phyloP scores from a whole-genome alignment of 1,284 basidiomycete species.

The Marasmius fiardii region DNA sequence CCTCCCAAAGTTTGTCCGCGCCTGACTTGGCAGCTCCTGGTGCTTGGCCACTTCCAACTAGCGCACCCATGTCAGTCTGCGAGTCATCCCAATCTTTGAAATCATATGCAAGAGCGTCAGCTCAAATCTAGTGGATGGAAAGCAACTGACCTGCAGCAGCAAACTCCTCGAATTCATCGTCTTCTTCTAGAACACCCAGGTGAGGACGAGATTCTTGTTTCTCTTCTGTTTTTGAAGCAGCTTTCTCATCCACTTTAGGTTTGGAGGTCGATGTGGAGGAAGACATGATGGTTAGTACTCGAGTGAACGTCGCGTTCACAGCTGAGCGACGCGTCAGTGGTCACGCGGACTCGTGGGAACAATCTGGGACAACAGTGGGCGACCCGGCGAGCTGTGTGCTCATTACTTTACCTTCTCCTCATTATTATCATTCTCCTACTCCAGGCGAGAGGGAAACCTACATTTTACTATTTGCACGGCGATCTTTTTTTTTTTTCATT shows the following conservation, averaged over 20 bases:
- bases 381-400: not conserved
- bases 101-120: not conserved
- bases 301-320: not conserved
- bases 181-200: conserved; percentile 77
- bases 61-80: conserved; percentile 41
- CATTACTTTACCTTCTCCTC: not conserved
- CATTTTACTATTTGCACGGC: not conserved
- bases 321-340: not conserved
- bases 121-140: not conserved
- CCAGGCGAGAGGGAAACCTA: not conserved
- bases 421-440: not conserved
- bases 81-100: conserved; percentile 9
- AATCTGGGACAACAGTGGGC: not conserved
- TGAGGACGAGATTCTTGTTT: conserved; percentile 32
- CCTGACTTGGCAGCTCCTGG: conserved; percentile 72
- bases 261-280: not conserved
- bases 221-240: not conserved
- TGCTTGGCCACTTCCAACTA: conserved; percentile 31
- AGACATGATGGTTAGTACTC: not conserved
- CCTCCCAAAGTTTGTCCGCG: conserved; percentile 93
- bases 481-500: too few relatives aligned
- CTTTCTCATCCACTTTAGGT: not conserved
- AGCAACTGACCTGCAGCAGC: conserved; percentile 4
- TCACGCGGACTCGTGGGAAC: not conserved
- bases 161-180: conserved; percentile 67